Conservation (phyloP, 768 basidiomycete species). For the Terana coerulea region DNA sequence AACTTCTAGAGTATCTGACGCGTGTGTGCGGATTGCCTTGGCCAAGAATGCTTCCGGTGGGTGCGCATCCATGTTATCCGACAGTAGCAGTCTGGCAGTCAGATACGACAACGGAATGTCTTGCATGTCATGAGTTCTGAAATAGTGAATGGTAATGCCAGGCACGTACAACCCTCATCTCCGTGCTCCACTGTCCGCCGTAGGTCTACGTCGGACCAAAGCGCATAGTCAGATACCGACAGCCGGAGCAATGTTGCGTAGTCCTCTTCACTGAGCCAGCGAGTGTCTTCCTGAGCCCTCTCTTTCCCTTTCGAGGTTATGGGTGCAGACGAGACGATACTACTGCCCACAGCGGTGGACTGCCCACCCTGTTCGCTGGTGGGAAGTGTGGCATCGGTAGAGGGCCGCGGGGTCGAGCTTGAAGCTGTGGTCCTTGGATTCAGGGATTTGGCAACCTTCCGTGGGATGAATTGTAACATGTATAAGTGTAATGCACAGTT, state of each 20-base stretch:
- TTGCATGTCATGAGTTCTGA: slow-evolving; percentile 22
- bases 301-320: slow-evolving; percentile 14
- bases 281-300: slow-evolving; percentile 22
- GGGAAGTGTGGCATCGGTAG: background rate
- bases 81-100: slow-evolving; percentile 34
- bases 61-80: slow-evolving; percentile 20
- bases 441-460: slow-evolving; percentile 37
- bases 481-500: background rate
- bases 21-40: slow-evolving; percentile 55
- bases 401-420: background rate
- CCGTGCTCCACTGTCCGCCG: slow-evolving; percentile 40
- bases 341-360: no score
- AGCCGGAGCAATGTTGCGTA: slow-evolving; percentile 48
- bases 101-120: slow-evolving; percentile 61
- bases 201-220: slow-evolving; percentile 61
- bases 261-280: slow-evolving; percentile 35
- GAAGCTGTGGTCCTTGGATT: slow-evolving; percentile 21
- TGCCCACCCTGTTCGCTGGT: background rate
- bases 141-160: background rate
- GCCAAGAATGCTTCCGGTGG: slow-evolving; percentile 46
- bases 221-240: slow-evolving; percentile 64
- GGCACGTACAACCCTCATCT: slow-evolving; percentile 50
- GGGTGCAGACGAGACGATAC: no score
- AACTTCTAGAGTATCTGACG: slow-evolving; percentile 47
- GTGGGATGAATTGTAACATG: slow-evolving; percentile 46